A percentile compares a stretch with the other conserved stretches of the same genome.
phyloP scores from a whole-genome alignment of 495 filamentous ascomycete species.

The Hypoxylon fragiforme region DNA sequence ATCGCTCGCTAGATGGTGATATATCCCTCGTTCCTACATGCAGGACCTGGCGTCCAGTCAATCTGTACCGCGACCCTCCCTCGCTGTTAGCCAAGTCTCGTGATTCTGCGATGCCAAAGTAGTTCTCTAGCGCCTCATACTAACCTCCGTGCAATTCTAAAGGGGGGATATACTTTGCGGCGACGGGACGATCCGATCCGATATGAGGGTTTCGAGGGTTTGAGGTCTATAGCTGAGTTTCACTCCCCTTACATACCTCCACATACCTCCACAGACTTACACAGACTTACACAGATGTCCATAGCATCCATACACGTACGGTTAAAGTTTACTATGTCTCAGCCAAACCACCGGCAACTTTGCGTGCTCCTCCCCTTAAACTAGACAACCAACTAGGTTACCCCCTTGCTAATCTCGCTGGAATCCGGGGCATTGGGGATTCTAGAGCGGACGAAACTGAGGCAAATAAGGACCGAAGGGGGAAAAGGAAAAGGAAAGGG shows the following conservation, averaged over 20 bases:
- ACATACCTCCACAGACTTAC: no score
- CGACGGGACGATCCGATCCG: not conserved
- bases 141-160: not conserved
- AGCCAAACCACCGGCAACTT: no score
- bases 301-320: no score
- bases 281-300: no score
- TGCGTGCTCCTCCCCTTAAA: no score
- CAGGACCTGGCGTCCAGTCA: slow-evolving; percentile 5
- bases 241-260: not conserved
- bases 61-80: not conserved
- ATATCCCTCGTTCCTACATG: not conserved
- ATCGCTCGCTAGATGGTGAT: not conserved
- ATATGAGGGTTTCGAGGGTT: not conserved
- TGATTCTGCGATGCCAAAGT: not conserved
- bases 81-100: not conserved
- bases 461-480: not conserved
- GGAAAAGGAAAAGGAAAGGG: not conserved
- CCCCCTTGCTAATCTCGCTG: no score
- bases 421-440: no score
- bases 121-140: no score
- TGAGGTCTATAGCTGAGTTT: not conserved
- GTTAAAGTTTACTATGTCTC: no score
- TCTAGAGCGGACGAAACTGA: not conserved
- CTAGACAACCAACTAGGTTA: no score
- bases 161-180: not conserved